phyloP scores from a whole-genome alignment of 768 basidiomycete genomes.

The Lyophyllum atratum region DNA sequence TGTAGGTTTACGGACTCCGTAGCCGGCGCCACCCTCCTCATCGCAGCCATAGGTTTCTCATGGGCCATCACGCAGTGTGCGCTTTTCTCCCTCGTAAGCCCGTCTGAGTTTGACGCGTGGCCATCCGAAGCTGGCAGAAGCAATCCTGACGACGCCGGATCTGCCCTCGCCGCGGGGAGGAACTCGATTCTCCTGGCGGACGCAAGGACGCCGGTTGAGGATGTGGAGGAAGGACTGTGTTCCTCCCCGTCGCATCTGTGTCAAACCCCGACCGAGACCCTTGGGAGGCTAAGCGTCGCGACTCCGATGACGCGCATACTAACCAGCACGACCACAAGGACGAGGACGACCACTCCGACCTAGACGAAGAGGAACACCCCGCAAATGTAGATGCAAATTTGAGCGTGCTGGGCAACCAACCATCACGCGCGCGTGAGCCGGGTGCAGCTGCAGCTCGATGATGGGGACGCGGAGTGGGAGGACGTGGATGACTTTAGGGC shows the following conservation, averaged over 20 bases:
- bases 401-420: slow-evolving; percentile 46
- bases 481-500: slow-evolving; percentile 15
- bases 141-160: slow-evolving; percentile 71
- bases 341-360: slow-evolving; percentile 8
- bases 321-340: slow-evolving; percentile 5
- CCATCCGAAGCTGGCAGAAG: slow-evolving; percentile 90
- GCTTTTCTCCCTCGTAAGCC: too few relatives aligned
- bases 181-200: slow-evolving; percentile 46
- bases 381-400: not conserved
- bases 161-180: slow-evolving; percentile 30
- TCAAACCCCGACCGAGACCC: too few relatives aligned
- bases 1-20: too few relatives aligned
- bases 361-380: not conserved
- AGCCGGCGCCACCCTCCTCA: too few relatives aligned
- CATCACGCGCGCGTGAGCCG: slow-evolving; percentile 51
- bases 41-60: too few relatives aligned
- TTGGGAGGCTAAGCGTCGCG: not conserved
- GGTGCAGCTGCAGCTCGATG: slow-evolving; percentile 42
- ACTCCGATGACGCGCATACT: slow-evolving; percentile 7
- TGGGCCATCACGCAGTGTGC: too few relatives aligned
- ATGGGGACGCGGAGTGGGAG: slow-evolving; percentile 32
- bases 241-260: slow-evolving; percentile 9
- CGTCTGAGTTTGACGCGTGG: too few relatives aligned
- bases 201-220: slow-evolving; percentile 38
- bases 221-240: slow-evolving; percentile 29